Conservation (phyloP, 108 stramenopile genomes). For the Phaeodactylum tricornutum region DNA sequence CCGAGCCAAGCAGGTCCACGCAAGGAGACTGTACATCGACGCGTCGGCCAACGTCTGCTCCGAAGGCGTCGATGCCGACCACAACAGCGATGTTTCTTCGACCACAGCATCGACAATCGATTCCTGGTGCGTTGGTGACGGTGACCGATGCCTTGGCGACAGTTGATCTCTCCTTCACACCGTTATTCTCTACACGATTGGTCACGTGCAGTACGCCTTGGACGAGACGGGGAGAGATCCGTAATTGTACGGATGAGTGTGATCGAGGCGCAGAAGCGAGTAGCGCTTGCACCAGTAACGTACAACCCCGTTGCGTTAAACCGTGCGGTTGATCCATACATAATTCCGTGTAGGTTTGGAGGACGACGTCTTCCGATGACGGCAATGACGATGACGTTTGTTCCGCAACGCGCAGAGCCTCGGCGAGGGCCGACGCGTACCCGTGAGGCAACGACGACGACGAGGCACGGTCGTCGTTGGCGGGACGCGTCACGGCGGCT, state of each 20-base stretch:
- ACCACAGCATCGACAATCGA: not conserved
- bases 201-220: constrained; percentile 12
- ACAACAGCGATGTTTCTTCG: not conserved
- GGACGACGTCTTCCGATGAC: constrained; percentile 1
- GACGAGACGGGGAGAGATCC: constrained; percentile 14
- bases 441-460: not conserved
- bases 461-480: not conserved
- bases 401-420: constrained; percentile 7
- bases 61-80: not conserved
- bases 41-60: too few species aligned
- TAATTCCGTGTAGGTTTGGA: constrained; percentile 12
- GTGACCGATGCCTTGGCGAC: not conserved
- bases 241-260: too few species aligned
- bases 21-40: too few species aligned
- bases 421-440: constrained; percentile 5
- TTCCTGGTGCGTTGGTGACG: not conserved
- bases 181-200: not conserved
- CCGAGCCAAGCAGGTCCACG: not conserved
- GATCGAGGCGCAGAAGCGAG: constrained; percentile 3
- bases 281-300: constrained; percentile 6
- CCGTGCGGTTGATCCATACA: constrained; percentile 17
- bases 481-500: not conserved
- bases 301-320: constrained; percentile 5
- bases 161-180: not conserved
- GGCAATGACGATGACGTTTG: not conserved